Conservation (phyloP, 352 stramenopile species). For the Phytopythium delawarense region DNA sequence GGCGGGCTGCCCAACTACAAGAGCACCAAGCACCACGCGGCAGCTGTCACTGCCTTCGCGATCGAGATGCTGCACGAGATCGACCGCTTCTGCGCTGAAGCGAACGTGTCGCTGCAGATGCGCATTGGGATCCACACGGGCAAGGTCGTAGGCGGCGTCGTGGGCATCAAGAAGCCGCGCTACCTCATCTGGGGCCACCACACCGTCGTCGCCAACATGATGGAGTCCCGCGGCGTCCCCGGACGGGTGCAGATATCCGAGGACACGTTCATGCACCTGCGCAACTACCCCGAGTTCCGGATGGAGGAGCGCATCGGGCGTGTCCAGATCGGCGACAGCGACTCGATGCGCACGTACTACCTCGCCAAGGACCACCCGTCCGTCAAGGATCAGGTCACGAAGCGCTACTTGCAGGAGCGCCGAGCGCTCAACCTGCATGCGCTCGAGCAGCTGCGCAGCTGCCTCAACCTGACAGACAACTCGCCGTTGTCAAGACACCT, state of each 20-base stretch:
- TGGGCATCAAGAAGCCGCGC: conserved; percentile 80
- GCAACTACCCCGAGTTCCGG: conserved; percentile 42
- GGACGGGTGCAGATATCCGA: conserved; percentile 63
- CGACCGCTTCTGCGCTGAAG: conserved; percentile 56
- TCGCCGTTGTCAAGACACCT: conserved; percentile 47
- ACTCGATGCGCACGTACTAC: conserved; percentile 48
- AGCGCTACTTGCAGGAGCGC: conserved; percentile 37
- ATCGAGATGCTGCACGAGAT: conserved; percentile 87
- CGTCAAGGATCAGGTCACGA: conserved; percentile 47
- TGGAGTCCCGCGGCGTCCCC: conserved; percentile 62
- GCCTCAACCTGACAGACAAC: conserved; percentile 44
- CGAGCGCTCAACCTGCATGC: conserved; percentile 33
- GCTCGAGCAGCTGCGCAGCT: conserved; percentile 48
- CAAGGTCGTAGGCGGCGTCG: conserved; percentile 75
- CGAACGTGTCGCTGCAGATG: conserved; percentile 76
- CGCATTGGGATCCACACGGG: conserved; percentile 83
- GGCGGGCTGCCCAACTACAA: conserved; percentile 67
- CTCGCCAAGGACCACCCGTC: conserved; percentile 36
- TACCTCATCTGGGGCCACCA: conserved; percentile 86
- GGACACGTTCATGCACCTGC: conserved; percentile 52
- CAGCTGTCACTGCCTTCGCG: conserved; percentile 73
- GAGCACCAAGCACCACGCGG: conserved; percentile 64
- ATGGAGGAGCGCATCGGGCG: conserved; percentile 39
- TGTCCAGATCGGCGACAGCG: conserved; percentile 57
- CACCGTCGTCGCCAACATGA: conserved; percentile 73